Percentiles rank a stretch among this genome's conserved stretches.
phyloP scores from a whole-genome alignment of 352 stramenopile species.

The Thalassiosira livingstoniorum region DNA sequence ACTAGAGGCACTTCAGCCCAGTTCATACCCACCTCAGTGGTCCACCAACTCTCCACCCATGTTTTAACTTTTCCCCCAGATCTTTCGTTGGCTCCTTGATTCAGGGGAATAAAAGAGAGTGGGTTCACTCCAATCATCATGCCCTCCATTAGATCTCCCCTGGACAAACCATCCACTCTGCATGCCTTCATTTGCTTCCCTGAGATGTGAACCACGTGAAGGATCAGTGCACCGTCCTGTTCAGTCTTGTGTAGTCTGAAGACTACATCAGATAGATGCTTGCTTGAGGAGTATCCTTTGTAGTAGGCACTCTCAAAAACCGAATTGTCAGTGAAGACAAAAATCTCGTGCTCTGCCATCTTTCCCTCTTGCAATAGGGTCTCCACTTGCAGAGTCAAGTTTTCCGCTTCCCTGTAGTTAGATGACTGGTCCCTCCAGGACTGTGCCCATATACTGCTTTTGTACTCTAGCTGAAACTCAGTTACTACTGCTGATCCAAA shows the following conservation, averaged over 20 bases:
- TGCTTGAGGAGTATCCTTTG: constrained; percentile 29
- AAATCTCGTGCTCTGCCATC: neutral
- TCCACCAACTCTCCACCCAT: neutral
- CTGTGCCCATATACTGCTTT: neutral
- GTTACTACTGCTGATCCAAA: constrained; percentile 19
- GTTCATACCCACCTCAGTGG: neutral
- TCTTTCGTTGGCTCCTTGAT: constrained; percentile 4
- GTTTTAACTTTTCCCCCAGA: neutral
- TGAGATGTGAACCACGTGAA: constrained; percentile 50
- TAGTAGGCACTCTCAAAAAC: constrained; percentile 42
- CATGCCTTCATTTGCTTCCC: constrained; percentile 51
- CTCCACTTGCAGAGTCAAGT: neutral
- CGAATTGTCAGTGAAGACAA: constrained; percentile 62
- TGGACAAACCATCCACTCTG: constrained; percentile 47
- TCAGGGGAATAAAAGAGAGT: constrained; percentile 41
- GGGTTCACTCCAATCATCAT: constrained; percentile 49
- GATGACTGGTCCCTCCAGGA: constrained; percentile 5
- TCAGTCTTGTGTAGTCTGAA: constrained; percentile 16
- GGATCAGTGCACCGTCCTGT: neutral
- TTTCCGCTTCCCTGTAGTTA: neutral
- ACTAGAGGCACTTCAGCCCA: neutral
- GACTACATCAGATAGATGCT: neutral
- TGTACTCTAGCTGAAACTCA: neutral
- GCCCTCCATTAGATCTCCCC: constrained; percentile 34
- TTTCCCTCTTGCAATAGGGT: neutral